A percentile compares a stretch with the other conserved stretches of the same genome.
These are phyloP conservation scores for Raddia guianensis DNA, from an alignment of 176 grass and related monocot species.

Conservation along the genomic window DNA sequence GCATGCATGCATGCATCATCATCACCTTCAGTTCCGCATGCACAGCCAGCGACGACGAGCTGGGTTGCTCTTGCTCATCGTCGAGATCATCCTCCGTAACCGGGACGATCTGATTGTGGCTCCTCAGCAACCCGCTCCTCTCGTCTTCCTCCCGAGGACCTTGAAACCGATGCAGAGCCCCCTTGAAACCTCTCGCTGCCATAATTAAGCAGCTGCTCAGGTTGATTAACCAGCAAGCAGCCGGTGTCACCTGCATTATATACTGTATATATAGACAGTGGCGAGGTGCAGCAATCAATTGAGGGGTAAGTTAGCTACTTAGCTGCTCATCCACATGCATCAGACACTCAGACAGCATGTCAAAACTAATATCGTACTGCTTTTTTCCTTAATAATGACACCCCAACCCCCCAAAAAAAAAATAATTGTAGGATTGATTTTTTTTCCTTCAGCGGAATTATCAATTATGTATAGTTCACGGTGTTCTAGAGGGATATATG, in stretches of 20 bases:
- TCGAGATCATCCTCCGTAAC: constrained; percentile 35
- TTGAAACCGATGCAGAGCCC: constrained; percentile 53
- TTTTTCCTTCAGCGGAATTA: too few relatives aligned
- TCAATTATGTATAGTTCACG: too few relatives aligned
- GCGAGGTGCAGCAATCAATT: too few relatives aligned
- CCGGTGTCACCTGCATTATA: too few relatives aligned
- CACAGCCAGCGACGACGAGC: constrained; percentile 34
- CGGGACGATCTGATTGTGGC: constrained; percentile 66
- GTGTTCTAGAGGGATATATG: constrained; percentile 19
- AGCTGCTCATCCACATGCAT: not conserved
- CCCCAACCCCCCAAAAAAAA: too few relatives aligned
- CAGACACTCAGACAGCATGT: too few relatives aligned
- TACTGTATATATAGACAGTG: not conserved
- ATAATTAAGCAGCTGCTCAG: constrained; percentile 25
- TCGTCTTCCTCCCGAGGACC: constrained; percentile 51
- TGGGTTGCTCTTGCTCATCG: constrained; percentile 30
- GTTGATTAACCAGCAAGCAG: not conserved
- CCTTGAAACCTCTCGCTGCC: constrained; percentile 53
- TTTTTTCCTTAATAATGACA: not conserved
- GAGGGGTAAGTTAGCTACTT: not conserved
- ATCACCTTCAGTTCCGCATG: constrained; percentile 63
- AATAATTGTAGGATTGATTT: too few relatives aligned
- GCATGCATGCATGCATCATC: not conserved
- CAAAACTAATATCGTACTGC: too few relatives aligned
- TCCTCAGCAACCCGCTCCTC: constrained; percentile 64